Evolutionary conservation across 441 rosid genomes (phyloP), one percentile per base, ranked within the genome.

Genomic region (Arabidopsis hybrid): DNA sequence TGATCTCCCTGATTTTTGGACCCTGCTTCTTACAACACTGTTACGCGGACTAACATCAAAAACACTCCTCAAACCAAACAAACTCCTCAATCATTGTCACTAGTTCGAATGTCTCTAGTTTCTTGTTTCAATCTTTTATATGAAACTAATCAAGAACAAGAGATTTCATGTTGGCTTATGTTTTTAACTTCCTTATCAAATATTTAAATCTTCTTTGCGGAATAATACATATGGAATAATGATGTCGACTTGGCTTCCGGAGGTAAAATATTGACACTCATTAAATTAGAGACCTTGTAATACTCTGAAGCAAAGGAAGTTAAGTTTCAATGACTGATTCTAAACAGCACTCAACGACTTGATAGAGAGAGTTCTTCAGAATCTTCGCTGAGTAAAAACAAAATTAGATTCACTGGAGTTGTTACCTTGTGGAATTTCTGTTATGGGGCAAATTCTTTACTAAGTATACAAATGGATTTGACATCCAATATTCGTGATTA

Each of bases 201-300:
- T 21, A 10, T 1, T 59, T 16, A n/a, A 10, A 18, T 40, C 69
- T 40, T 39, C 18, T 60, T 36, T 31, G 46, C 39, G 47, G 18
- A 21, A 21, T 59, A 31, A 67, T 67, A 7, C 5, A 26, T 67
- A 26, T 52, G 50, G 39, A 9, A 55, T 31, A 7, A 5, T 35
- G 18, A 43, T 21, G 26, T 21, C 26, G 26, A 21, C 26, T 21
- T 56, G 92, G 97, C 88, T 84, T 73, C 86, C 91, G 9, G 93
- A 90, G 80, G 87, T 86, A 71, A 88, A 87, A 21, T 21, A 21
- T 21, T 21, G 26, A 21, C 26, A 21, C 26, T 21, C 26, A 21
- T 21, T 21, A 21, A 21, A 21, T 21, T 70, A 72, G 86, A 42
- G 31, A 49, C 53, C 26, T 49, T 17, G 5, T 17, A 51, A 42